A percentile compares a stretch with the other conserved stretches of the same genome.
Conservation (phyloP, 441 rosid genomes). For the Erodium chrysanthum region DNA sequence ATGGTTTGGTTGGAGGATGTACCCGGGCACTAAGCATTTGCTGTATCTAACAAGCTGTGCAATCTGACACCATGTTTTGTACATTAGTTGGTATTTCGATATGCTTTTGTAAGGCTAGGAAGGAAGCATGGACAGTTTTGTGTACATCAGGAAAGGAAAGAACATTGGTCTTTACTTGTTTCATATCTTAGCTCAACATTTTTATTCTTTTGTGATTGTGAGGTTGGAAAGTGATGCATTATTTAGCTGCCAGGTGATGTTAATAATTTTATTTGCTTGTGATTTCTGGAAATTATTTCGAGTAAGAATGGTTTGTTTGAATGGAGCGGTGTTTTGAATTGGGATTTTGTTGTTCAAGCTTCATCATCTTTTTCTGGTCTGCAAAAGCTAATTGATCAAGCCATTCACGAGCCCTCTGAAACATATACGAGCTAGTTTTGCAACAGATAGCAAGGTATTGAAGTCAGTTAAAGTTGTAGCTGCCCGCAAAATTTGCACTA, state of each 20-base stretch:
- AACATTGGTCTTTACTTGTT: too few relatives aligned
- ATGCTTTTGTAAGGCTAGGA: conserved; percentile 18
- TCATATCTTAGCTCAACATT: too few relatives aligned
- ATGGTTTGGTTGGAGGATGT: not conserved
- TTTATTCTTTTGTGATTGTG: too few relatives aligned
- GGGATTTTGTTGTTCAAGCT: too few relatives aligned
- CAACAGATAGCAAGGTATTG: not conserved
- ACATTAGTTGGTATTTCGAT: conserved; percentile 24
- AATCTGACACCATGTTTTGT: conserved; percentile 26
- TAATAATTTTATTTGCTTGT: too few relatives aligned
- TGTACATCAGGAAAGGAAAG: conserved; percentile 20
- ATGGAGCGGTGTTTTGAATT: too few relatives aligned
- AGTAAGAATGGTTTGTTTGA: too few relatives aligned
- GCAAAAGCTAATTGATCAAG: not conserved
- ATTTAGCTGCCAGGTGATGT: too few relatives aligned
- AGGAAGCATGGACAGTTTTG: conserved; percentile 14
- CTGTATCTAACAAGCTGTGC: conserved; percentile 44
- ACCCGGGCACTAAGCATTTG: conserved; percentile 26
- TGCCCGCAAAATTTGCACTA: not conserved
- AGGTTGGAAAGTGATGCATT: too few relatives aligned
- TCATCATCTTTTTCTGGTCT: not conserved
- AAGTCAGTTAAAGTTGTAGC: not conserved
- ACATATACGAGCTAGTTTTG: not conserved
- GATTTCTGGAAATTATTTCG: too few relatives aligned
- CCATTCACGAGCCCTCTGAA: conserved; percentile 5